Percentiles rank a stretch among this genome's conserved stretches.
Conservation (phyloP, 768 basidiomycete genomes). For the Leccinum longicurvipes region DNA sequence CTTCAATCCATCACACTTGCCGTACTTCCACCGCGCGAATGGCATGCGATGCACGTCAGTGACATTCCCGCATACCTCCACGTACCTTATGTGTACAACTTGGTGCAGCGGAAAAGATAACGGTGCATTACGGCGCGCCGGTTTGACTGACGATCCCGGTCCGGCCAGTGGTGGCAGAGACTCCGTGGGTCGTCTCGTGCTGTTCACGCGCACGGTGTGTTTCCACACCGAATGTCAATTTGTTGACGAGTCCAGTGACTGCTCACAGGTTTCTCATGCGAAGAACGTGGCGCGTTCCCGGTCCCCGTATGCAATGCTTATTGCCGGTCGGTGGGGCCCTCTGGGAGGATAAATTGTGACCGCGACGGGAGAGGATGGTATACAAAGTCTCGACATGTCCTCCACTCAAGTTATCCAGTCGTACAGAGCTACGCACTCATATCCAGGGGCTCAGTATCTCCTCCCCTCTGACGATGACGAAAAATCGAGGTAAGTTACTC, state of each 20-base stretch:
- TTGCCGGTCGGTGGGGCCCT: not conserved
- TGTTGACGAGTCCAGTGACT: not conserved
- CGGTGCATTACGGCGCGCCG: not conserved
- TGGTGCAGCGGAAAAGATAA: not conserved
- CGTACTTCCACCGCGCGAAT: not conserved
- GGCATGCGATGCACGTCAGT: not conserved
- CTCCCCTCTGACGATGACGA: constrained; percentile 24
- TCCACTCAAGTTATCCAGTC: not conserved
- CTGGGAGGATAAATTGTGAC: not conserved
- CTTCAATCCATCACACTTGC: not conserved
- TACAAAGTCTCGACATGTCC: not conserved
- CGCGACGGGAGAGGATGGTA: not conserved
- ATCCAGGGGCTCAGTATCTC: constrained; percentile 18
- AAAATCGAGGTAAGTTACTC: constrained; percentile 6
- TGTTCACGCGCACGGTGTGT: not conserved
- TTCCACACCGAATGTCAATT: not conserved
- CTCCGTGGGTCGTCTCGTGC: not conserved
- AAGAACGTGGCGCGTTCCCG: not conserved
- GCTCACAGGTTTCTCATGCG: not conserved
- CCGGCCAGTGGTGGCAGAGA: not conserved
- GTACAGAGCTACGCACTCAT: constrained; percentile 12
- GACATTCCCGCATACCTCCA: not conserved
- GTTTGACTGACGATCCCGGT: too few species aligned
- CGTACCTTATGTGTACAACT: not conserved
- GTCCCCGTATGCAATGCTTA: not conserved